Conservation (phyloP, 225 moss, liverwort and hornwort genomes). For the Antitrichia curtipendula region DNA sequence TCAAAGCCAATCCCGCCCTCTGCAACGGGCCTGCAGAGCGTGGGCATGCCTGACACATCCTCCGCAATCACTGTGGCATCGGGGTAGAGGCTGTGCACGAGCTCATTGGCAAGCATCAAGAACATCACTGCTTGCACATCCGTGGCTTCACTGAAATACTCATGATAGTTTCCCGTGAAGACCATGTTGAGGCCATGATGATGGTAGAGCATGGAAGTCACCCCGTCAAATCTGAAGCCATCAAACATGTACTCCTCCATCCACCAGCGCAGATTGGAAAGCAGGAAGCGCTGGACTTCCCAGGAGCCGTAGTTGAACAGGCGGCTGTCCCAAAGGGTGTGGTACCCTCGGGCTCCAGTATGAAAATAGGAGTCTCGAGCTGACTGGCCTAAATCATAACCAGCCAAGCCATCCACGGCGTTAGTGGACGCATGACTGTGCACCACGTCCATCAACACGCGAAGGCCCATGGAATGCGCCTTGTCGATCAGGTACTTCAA, state of each 20-base stretch:
- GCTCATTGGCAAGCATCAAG: constrained; percentile 88
- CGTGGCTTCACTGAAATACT: constrained; percentile 73
- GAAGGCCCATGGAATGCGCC: constrained; percentile 74
- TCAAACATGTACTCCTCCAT: constrained; percentile 80
- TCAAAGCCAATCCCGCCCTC: constrained; percentile 90
- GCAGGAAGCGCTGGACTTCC: constrained; percentile 85
- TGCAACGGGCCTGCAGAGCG: constrained; percentile 67
- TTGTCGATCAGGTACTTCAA: constrained; percentile 86
- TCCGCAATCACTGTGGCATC: constrained; percentile 85
- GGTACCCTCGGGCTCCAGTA: constrained; percentile 66
- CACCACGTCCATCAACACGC: constrained; percentile 87
- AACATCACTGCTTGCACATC: constrained; percentile 70
- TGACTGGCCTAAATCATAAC: constrained; percentile 70
- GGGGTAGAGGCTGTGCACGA: constrained; percentile 61
- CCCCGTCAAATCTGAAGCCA: constrained; percentile 89
- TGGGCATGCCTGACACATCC: constrained; percentile 96
- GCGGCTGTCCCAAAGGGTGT: constrained; percentile 84
- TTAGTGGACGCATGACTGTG: constrained; percentile 91
- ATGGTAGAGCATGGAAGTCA: constrained; percentile 95
- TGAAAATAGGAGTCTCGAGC: constrained; percentile 66
- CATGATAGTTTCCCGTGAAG: constrained; percentile 76
- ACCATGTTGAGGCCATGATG: constrained; percentile 84
- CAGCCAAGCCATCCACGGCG: constrained; percentile 71
- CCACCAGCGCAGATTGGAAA: constrained; percentile 96
- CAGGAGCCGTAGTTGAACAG: constrained; percentile 85